These are phyloP conservation scores for Geotrichum europaeum DNA, from an alignment of 1,139 yeast species.

Conservation along the genomic window DNA sequence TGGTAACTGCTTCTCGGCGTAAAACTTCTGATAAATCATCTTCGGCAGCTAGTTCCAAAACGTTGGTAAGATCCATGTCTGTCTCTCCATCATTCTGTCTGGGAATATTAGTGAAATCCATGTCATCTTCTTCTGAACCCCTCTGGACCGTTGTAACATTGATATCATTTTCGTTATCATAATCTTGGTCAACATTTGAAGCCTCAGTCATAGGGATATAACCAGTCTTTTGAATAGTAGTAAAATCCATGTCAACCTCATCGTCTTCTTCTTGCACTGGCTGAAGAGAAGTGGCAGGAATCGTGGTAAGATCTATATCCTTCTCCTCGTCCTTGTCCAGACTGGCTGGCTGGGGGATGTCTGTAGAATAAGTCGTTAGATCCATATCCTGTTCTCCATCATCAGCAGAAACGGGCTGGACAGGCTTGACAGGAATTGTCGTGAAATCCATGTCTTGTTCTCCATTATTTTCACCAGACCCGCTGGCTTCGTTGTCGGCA, in stretches of 20 bases:
- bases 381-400: constrained; percentile 11
- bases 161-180: not conserved
- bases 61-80: constrained; percentile 9
- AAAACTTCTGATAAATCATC: not conserved
- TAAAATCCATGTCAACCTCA: constrained; percentile 19
- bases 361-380: constrained; percentile 6
- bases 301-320: constrained; percentile 24
- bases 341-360: not conserved
- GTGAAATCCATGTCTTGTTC: constrained; percentile 17
- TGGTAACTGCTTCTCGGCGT: not conserved
- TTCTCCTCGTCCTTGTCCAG: constrained; percentile 15
- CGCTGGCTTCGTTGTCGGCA: not conserved
- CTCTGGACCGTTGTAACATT: not conserved
- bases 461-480: not conserved
- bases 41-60: not conserved
- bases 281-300: constrained; percentile 9
- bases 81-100: not conserved
- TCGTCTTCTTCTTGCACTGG: constrained; percentile 5
- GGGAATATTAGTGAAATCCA: constrained; percentile 3
- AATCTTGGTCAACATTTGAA: not conserved
- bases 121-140: not conserved
- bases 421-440: not conserved
- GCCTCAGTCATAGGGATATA: not conserved
- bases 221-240: constrained; percentile 10
- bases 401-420: not conserved